These are phyloP conservation scores for Angomonas desouzai DNA, from an alignment of 208 protist species.

Conservation along the genomic window DNA sequence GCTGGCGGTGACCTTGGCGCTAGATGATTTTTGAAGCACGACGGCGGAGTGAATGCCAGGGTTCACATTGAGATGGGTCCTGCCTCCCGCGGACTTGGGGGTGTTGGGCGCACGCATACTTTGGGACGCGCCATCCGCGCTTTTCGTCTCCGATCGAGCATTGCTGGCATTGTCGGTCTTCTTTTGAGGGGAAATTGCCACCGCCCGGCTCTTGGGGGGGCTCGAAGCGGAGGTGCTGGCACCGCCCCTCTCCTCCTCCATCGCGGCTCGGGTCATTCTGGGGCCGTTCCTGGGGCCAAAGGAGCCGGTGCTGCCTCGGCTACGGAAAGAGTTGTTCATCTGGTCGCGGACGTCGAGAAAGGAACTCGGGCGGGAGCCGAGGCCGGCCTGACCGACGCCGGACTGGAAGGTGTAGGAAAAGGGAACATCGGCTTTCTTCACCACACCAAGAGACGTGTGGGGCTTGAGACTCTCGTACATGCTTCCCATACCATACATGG, in stretches of 20 bases:
- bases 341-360: not conserved
- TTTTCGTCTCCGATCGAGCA: not conserved
- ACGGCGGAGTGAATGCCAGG: conserved; percentile 23
- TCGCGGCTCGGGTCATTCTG: not conserved
- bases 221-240: not conserved
- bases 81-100: conserved; percentile 4
- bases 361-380: not conserved
- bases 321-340: conserved; percentile 1
- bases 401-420: conserved; percentile 45
- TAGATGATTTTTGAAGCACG: conserved; percentile 19
- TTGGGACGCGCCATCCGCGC: not conserved
- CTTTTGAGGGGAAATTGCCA: not conserved
- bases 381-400: not conserved
- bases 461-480: conserved; percentile 29
- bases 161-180: conserved; percentile 3
- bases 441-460: conserved; percentile 32
- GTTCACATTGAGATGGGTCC: conserved; percentile 7
- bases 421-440: conserved; percentile 34
- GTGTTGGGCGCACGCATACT: not conserved
- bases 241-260: conserved; percentile 1
- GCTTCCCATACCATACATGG: conserved; percentile 47
- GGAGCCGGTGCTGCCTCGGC: not conserved
- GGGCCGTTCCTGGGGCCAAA: not conserved
- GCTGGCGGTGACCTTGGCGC: conserved; percentile 13
- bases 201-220: not conserved